These are phyloP conservation scores for Colletotrichum falcatum DNA, from an alignment of 2,329 filamentous ascomycete species.

Conservation along the genomic window DNA sequence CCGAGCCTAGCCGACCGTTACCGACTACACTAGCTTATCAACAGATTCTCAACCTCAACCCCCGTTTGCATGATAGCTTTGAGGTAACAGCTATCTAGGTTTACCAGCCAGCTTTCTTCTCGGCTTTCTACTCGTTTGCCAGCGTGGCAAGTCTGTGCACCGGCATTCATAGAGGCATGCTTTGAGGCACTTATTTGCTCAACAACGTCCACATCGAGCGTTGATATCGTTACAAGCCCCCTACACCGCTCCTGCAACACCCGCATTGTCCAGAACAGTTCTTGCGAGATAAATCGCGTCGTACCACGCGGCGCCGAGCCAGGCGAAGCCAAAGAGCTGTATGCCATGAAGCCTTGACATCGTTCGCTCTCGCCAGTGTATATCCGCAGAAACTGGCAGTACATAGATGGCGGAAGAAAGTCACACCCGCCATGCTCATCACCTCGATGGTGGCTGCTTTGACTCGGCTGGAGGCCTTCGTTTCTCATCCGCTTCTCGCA, in stretches of 20 bases:
- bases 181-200: background rate
- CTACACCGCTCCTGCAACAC: background rate
- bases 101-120: background rate
- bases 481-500: too few relatives aligned
- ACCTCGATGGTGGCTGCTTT: background rate
- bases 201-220: background rate
- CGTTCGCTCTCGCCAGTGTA: background rate
- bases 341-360: background rate
- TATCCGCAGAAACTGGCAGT: background rate
- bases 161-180: background rate
- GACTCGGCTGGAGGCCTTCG: too few relatives aligned
- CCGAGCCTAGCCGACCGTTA: background rate
- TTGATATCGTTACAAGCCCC: background rate
- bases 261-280: background rate
- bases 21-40: background rate
- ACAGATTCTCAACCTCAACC: background rate
- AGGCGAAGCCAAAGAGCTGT: background rate
- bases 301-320: slow-evolving; percentile 3
- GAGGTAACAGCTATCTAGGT: too few relatives aligned
- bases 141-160: background rate
- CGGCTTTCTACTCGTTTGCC: background rate
- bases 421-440: background rate
- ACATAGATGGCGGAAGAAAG: background rate
- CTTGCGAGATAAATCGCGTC: background rate
- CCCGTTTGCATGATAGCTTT: background rate